Base-by-base conservation (phyloP, 768 basidiomycete species). In the Cubamyces lactineus region DNA sequence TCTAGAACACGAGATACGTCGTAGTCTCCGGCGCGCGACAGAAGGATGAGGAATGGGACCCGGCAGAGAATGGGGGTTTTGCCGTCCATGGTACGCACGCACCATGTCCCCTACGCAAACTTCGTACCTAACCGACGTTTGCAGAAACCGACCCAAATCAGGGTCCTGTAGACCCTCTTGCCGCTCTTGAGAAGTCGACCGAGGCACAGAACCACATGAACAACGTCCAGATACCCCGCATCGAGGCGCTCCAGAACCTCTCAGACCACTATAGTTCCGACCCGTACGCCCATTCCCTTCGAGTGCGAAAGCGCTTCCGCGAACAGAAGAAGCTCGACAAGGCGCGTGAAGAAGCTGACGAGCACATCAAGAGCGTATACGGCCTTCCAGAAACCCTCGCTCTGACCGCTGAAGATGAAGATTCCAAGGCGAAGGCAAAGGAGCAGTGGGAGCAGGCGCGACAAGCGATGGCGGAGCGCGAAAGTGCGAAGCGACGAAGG, bases 41-140 rank as follows among this genome's bases (percentile, higher is more conserved):
- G 72, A 96, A 99, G 74, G 90, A 94, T 55, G 91, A 96, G 70
- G 94, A 97, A 52, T 98, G 97, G 97, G 81, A 98, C 72, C 96
- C 96, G 1, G 94, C 90, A 72, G 95, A 97, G 75, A 92, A 96
- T 61, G 96, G 96, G 5, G 95, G 95, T 0, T 97, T 84, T 68
- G 93, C 93, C 45, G 80, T 94, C 21, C 90, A 95, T 69, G 94
- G 95, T 88, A 75, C 65, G 79, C 69, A 17, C 42, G 11, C 8
- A 23, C 50, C 17, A 23, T 7, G 13, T 50, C 17, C 6, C 16
- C n/a, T 15, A 19, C 62, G 11, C 34, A 17, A 11, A n/a, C 54
- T 26, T 60, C 17, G 53, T 42, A 26, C 58, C 59, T 23, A 62
- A 26, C 34, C 4, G 13, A 15, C 7, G 13, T 54, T 41, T 70